Evolutionary conservation across 176 grass and related monocot species (phyloP), one percentile per base, ranked within the genome.

Genomic region (Triticum monococcum): DNA sequence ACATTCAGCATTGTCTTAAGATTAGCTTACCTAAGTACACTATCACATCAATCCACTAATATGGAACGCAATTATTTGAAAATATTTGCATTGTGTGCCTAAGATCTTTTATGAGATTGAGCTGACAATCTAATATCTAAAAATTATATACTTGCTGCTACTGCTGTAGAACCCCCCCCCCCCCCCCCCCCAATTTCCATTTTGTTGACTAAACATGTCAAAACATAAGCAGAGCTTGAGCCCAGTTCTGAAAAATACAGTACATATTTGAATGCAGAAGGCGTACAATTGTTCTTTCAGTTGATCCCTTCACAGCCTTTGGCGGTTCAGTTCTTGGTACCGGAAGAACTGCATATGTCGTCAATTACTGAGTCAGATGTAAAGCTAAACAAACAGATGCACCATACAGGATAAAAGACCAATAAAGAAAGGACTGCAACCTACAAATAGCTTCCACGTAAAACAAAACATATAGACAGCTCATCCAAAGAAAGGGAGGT

Each of bases 331-430:
- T 43, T 67, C 84, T 83, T 79, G 75, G 80, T 74, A 66, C n/a
- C 13, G 85, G 67, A 75, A 36, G 81, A 87, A 89, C 92, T 91
- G 92, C 30, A 12, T 59, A 79, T 11, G 48, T 68, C 57, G 9
- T 28, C 64, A 62, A 54, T 25, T n/a, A 68, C 6, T 79, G 83
- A 66, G 33, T 86, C 26, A 79, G 66, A 56, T 85, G 59, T 60
- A 59, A 75, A 36, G 28, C 9, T 24, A 65, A 79, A 57, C 24
- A 80, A 82, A 90, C 26, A 41, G 50, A n/a, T 83, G 18, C n/a
- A 83, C 28, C 17, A 80, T 59, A 68, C 12, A 88, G 43, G 68
- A 81, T 41, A 64, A 45, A 80, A 68, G 32, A 30, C 20, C 64
- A 77, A 68, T 46, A 33, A 30, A 60, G 64, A 76, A 64, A 64